phyloP scores from a whole-genome alignment of 345 rosid genomes.

The Eutrema japonicum region DNA sequence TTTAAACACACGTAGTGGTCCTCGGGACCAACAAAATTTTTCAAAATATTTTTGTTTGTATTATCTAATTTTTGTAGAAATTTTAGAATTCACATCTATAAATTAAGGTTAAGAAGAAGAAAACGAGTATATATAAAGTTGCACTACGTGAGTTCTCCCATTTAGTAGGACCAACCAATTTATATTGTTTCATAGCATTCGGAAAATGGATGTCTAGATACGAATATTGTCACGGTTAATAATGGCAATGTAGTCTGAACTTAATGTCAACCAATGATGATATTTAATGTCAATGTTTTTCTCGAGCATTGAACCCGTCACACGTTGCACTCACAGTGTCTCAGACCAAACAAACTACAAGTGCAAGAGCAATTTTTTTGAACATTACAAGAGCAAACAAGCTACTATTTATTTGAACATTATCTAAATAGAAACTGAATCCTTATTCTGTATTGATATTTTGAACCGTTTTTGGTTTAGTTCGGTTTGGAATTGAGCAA shows the following conservation, averaged over 20 bases:
- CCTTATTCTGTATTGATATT: background rate
- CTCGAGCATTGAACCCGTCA: no score
- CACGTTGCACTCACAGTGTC: no score
- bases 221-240: background rate
- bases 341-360: no score
- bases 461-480: background rate
- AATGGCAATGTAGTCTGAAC: background rate
- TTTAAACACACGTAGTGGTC: no score
- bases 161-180: slow-evolving; percentile 12
- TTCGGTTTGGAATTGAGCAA: background rate
- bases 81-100: no score
- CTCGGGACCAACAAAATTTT: no score
- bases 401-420: background rate
- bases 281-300: no score
- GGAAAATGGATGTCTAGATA: background rate
- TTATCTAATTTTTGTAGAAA: background rate
- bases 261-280: background rate
- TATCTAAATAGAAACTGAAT: background rate
- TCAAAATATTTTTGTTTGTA: background rate
- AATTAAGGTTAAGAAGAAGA: no score
- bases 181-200: background rate
- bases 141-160: slow-evolving; percentile 14
- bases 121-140: background rate
- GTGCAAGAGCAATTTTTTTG: no score
- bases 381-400: no score